Evolutionary conservation across 2,329 filamentous ascomycete species (phyloP).

Genomic region (Colletotrichum orchidophilum): DNA sequence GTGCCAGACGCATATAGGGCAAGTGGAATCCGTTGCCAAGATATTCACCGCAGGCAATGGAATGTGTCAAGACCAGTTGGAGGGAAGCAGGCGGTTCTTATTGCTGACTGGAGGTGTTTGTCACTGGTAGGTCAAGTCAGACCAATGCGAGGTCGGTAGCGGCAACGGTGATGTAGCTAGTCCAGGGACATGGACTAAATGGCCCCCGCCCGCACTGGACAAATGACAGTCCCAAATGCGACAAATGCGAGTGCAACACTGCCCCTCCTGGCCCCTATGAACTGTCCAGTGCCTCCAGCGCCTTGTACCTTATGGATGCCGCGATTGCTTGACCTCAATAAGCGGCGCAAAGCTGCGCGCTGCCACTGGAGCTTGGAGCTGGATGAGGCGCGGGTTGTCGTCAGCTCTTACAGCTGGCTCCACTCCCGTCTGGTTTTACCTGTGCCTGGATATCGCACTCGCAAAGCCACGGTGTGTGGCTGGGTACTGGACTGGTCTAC

Average conservation of each 20-base stretch:
- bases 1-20: conserved; percentile 30
- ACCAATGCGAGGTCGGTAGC: not conserved
- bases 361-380: conserved; percentile 21
- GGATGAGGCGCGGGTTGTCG: conserved; percentile 25
- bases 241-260: conserved; percentile 7
- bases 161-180: not conserved
- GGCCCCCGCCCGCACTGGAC: conserved; percentile 21
- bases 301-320: conserved; percentile 1
- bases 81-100: not conserved
- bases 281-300: not conserved
- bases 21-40: conserved; percentile 5
- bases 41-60: not conserved
- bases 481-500: not conserved
- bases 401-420: conserved; percentile 12
- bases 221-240: not conserved
- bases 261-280: conserved; percentile 18
- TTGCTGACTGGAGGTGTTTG: not conserved
- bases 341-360: conserved; percentile 7
- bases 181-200: not conserved
- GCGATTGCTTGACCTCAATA: not conserved
- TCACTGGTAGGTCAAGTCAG: not conserved
- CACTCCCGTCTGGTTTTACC: not conserved
- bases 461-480: not conserved
- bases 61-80: not conserved
- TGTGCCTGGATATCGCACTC: not conserved